Base-by-base conservation (phyloP, 441 rosid species). In the Flueggea neowawraea region DNA sequence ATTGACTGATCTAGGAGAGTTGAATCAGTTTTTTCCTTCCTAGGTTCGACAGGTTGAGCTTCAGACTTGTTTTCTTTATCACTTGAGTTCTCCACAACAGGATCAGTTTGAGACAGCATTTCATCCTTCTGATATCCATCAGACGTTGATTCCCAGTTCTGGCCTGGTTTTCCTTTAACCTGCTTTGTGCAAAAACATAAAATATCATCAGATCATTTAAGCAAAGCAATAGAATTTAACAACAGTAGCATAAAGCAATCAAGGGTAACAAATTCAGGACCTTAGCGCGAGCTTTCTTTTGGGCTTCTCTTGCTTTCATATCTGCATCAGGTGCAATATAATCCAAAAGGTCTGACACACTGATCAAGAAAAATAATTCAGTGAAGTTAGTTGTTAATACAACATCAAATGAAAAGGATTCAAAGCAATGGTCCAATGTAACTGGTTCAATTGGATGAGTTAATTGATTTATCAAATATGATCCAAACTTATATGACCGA, bases 101-200 rank as follows among this genome's bases (percentile, higher is more conserved):
- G 80, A 71, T 52, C 55, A 64, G 62, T 75, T 63, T 74, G 73
- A 68, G 85, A 68, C 60, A 60, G 50, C 67, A 74, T 70, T 61
- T 78, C 96, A 59, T 90, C 95, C 70, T 76, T 85, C 62, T 73
- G 93, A 75, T 69, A 74, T 72, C 88, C 98, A 57, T 85, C 93
- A 11, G 87, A 73, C 60, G 62, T 72, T 12, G 69, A 28, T 54
- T 70, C 75, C 79, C 61, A 64, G n/a, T 63, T 67, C 52, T 70
- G 75, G 50, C 73, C 68, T 44, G 81, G 78, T 73, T 82, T 95
- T 52, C 84, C 87, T 75, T 86, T 95, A 48, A 90, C 61, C 99
- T 95, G 88, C 55, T 67, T 57, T 48, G 72, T 43, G 59, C 63
- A 60, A 54, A 54, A 31, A 68, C 28, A 22, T 22, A 70, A 71